Evolutionary conservation across 805 yeast genomes (phyloP), one percentile per base, ranked within the genome.

Genomic region (Candida hispaniensis): DNA sequence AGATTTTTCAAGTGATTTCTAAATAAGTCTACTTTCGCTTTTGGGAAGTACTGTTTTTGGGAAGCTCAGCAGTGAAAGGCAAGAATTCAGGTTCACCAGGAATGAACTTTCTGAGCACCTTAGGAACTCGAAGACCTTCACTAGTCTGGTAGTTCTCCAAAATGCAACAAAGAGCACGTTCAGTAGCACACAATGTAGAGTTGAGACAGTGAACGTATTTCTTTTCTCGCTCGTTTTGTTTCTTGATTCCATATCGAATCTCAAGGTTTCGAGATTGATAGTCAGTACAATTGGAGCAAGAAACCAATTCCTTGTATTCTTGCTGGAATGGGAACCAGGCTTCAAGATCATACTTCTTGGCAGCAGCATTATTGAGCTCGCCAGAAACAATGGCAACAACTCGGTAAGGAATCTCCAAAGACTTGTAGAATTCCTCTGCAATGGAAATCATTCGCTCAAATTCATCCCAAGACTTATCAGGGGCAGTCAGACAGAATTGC

Each of bases 241-340:
- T 82, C 69, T 88, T 86, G 54, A 91, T 81, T 60, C 98, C 98
- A 62, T 96, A 91, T 73, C 98, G 79, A 56, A 91, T 91, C 69
- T 91, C 98, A 57, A 91, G 71, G 71, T 88, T 88, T 69, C 98
- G 80, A 36, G 97, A 82, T 69, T 91, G 98, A 64, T 91, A 91
- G 66, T 91, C 98, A 42, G 98, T 91, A 75, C 98, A 91, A 73
- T 91, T 91, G 41, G 97, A 88, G 68, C 97, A 88, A 12, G 95
- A 83, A 39, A 91, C 98, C 53, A 91, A 75, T 67, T 91, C 98
- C 66, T 91, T 91, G 69, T 81, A 91, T 65, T 91, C 98, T 60
- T 85, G 72, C 70, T 91, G 98, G 81, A 70, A 91, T 56, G 98
- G 98, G 93, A 91, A 91, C 98, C 98, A 91, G 34, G 98, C 98